Evolutionary conservation across 1,139 yeast genomes (phyloP), one percentile per base, ranked within the genome.

Genomic region (Candida pseudocylindracea): DNA sequence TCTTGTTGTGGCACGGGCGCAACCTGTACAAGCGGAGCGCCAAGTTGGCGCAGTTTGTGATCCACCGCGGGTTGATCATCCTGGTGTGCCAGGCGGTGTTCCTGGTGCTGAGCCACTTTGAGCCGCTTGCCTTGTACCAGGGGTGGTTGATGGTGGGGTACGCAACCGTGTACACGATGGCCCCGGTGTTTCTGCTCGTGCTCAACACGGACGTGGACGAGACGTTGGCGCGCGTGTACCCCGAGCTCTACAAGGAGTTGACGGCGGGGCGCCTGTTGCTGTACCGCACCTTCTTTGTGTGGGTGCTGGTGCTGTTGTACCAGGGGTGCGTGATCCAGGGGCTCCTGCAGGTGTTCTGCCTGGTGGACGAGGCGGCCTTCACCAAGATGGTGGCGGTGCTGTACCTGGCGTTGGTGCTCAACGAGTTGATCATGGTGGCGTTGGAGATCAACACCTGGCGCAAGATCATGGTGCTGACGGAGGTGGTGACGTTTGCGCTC

Each of bases 71-170:
- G 29, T 60, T 91, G 35, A 66, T 91, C 32, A 85, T 91, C 36
- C 79, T 94, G 5, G 88, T 88, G n/a, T 88, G 95, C 35, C 99
- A 91, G 51, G 92, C 93, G 1, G 88, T 88, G 10, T 91, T 69
- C 50, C 81, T 95, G 2, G 67, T 88, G 13, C 67, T 83, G 29
- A 79, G 95, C 0, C 55, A 66, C 6, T 88, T 83, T 50, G 96
- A 85, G 50, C 98, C 99, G 2, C 59, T 88, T 37, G 98, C 96
- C 0, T 60, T 91, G 36, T 81, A 78, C 46, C 83, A 85, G 49
- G 99, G 99, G 3, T 88, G 93, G 75, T 60, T 91, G 34, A 85
- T 91, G 95, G 98, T 91, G 30, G 99, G 98, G 1, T 91, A 88
- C 52, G 93, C 98, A 1, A 91, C 98, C 0, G 63, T 81, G 33